Percentiles rank a stretch among this genome's conserved stretches.
These are phyloP conservation scores for Cladorrhinum samala DNA, from an alignment of 495 filamentous ascomycete species.

Conservation along the genomic window DNA sequence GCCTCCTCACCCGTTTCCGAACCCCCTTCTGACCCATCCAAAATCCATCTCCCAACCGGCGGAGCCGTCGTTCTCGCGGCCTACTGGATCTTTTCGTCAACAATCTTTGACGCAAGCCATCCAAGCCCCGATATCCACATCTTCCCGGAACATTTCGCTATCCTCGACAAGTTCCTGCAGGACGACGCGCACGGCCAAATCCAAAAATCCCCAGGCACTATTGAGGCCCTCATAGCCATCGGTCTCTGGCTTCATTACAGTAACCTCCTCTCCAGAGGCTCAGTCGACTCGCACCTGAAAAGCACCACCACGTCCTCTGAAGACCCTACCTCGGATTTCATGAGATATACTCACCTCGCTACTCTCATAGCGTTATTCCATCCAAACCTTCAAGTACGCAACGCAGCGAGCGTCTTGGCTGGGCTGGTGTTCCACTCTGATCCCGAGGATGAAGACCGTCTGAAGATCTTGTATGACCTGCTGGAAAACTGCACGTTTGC, in stretches of 20 bases:
- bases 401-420: slow-evolving; percentile 68
- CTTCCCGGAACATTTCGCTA: slow-evolving; percentile 57
- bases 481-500: slow-evolving; percentile 75
- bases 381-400: slow-evolving; percentile 58
- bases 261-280: slow-evolving; percentile 20
- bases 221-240: slow-evolving; percentile 45
- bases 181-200: slow-evolving; percentile 35
- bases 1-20: slow-evolving; percentile 33
- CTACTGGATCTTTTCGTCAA: slow-evolving; percentile 48
- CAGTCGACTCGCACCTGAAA: slow-evolving; percentile 14
- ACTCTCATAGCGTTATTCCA: slow-evolving; percentile 63
- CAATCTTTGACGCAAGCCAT: slow-evolving; percentile 45
- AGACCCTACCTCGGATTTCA: slow-evolving; percentile 35
- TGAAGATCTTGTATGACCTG: slow-evolving; percentile 72
- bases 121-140: slow-evolving; percentile 44
- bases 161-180: slow-evolving; percentile 57
- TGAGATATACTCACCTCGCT: slow-evolving; percentile 55
- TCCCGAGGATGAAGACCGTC: slow-evolving; percentile 60
- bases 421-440: slow-evolving; percentile 68
- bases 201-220: slow-evolving; percentile 28
- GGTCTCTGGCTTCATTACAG: slow-evolving; percentile 45
- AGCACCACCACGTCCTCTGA: slow-evolving; percentile 13
- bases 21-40: slow-evolving; percentile 43
- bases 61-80: slow-evolving; percentile 60
- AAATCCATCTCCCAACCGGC: slow-evolving; percentile 68